A percentile compares a stretch with the other conserved stretches of the same genome.
These are phyloP conservation scores for Plasmodium malariae DNA, from an alignment of 169 alveolate genomes.

Conservation along the genomic window DNA sequence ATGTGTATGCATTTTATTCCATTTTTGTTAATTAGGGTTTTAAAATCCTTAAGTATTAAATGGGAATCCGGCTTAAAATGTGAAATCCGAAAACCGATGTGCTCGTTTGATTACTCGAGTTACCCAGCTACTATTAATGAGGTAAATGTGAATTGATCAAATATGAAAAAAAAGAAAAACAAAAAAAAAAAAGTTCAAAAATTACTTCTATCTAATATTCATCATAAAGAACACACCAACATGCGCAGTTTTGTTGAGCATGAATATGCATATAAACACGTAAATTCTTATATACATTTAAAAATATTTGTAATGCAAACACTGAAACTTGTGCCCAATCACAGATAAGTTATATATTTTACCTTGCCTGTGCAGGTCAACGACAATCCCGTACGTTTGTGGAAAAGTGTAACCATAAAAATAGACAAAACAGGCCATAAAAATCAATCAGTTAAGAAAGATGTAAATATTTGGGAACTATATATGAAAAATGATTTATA, in stretches of 20 bases:
- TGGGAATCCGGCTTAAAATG: slow-evolving; percentile 2
- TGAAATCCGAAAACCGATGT: neutral
- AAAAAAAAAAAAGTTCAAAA: neutral
- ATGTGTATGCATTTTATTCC: neutral
- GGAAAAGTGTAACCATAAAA: slow-evolving; percentile 8
- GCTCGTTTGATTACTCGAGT: neutral
- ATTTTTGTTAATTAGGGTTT: neutral
- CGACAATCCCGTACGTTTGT: neutral
- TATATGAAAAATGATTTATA: neutral
- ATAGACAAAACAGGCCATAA: neutral
- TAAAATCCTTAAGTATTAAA: neutral
- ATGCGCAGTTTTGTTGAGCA: neutral
- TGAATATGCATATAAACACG: neutral
- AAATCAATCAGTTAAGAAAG: neutral
- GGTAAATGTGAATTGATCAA: neutral
- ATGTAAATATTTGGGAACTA: slow-evolving; percentile 8
- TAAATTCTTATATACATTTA: neutral
- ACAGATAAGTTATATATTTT: no score
- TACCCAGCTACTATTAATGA: neutral
- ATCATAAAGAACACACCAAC: no score
- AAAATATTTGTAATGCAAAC: neutral
- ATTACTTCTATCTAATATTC: no score
- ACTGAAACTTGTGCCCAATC: no score
- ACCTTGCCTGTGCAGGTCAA: neutral
- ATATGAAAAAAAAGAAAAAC: neutral